Evolutionary conservation across 331 rosid genomes (phyloP).

Genomic region (Saraca asoca): DNA sequence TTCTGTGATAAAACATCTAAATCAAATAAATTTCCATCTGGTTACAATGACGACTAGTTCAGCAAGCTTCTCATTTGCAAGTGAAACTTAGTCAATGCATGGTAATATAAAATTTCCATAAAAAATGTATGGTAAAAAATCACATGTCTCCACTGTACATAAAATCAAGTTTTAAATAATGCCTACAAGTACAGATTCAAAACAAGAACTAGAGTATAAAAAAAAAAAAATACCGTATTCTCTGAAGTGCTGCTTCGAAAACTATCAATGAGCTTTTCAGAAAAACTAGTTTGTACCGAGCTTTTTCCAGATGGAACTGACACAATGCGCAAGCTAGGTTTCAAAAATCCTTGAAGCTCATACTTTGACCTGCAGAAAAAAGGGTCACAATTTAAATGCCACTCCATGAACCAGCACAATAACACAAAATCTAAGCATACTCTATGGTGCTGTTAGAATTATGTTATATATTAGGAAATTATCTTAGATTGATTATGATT

Average conservation of each 20-base stretch:
- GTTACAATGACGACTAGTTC: conserved; percentile 17
- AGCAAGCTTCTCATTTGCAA: conserved; percentile 26
- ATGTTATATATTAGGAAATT: no score
- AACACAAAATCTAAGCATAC: neutral
- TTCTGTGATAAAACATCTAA: neutral
- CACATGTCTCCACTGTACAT: neutral
- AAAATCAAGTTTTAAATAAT: conserved; percentile 4
- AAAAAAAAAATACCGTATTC: conserved; percentile 53
- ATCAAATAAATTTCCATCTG: conserved; percentile 17
- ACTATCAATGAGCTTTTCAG: conserved; percentile 57
- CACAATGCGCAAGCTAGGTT: conserved; percentile 85
- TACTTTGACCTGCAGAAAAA: conserved; percentile 74
- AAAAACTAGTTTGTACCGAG: conserved; percentile 52
- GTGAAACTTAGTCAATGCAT: conserved; percentile 18
- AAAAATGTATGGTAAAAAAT: no score
- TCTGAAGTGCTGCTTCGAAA: conserved; percentile 55
- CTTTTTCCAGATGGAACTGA: conserved; percentile 55
- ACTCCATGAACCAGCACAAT: conserved; percentile 30
- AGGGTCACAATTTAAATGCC: conserved; percentile 28
- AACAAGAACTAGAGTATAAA: conserved; percentile 27
- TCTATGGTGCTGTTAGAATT: no score
- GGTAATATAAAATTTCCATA: neutral
- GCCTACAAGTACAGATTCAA: conserved; percentile 29
- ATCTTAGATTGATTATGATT: no score
- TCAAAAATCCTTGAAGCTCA: conserved; percentile 87